These are phyloP conservation scores for Colletotrichum camelliae DNA, from an alignment of 2,329 filamentous ascomycete genomes.

Conservation along the genomic window DNA sequence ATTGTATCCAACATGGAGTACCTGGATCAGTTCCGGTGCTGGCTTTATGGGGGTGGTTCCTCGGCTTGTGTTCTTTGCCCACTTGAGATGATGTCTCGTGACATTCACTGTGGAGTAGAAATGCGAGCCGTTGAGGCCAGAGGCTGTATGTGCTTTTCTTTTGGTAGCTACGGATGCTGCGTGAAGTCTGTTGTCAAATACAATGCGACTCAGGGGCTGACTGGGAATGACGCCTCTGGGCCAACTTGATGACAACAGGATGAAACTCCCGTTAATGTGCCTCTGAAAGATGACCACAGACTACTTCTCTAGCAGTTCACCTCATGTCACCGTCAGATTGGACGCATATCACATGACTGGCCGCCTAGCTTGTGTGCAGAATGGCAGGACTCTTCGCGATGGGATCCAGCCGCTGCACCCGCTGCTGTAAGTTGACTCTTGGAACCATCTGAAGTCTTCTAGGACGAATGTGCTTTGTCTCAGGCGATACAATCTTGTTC, in stretches of 20 bases:
- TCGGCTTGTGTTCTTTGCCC: too few species aligned
- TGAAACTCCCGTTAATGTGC: not conserved
- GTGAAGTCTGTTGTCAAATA: not conserved
- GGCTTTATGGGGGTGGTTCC: too few species aligned
- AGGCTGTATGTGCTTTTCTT: not conserved
- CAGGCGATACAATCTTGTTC: not conserved
- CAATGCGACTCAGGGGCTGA: not conserved
- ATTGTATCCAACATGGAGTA: not conserved
- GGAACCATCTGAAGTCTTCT: not conserved
- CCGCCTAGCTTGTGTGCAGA: too few species aligned
- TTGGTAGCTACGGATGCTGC: not conserved
- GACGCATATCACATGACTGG: too few species aligned
- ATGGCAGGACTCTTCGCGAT: too few species aligned
- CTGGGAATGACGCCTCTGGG: not conserved
- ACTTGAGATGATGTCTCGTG: not conserved
- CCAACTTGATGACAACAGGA: not conserved
- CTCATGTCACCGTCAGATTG: not conserved
- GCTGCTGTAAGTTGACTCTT: not conserved
- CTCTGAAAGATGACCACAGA: not conserved
- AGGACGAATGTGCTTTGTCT: not conserved
- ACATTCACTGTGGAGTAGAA: not conserved
- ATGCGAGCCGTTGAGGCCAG: not conserved
- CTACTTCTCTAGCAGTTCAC: not conserved
- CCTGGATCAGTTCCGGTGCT: too few species aligned
- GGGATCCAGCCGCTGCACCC: too few species aligned